These are phyloP conservation scores for Coniochaeta prunicola DNA, from an alignment of 2,329 filamentous ascomycete species.

Conservation along the genomic window DNA sequence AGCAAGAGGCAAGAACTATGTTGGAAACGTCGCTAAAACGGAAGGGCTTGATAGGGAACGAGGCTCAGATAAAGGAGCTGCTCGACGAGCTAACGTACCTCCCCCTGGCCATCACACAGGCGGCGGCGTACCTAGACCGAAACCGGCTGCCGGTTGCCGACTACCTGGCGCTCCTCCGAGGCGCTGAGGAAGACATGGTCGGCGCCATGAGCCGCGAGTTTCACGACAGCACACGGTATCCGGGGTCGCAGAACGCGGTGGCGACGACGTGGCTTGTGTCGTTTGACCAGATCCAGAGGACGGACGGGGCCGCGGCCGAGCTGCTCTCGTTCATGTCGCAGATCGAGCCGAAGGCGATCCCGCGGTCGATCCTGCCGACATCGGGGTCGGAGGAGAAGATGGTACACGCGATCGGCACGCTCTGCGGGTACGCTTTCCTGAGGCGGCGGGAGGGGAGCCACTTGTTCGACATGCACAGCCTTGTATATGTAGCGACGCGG, in stretches of 20 bases:
- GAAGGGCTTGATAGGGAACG: constrained; percentile 10
- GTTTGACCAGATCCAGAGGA: constrained; percentile 26
- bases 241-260: constrained; percentile 23
- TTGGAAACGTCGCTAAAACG: constrained; percentile 17
- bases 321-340: constrained; percentile 29
- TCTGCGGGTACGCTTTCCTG: constrained; percentile 25
- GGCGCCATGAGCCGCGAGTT: constrained; percentile 25
- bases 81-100: constrained; percentile 26
- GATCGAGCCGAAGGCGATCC: constrained; percentile 31
- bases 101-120: constrained; percentile 31
- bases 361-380: constrained; percentile 23
- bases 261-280: constrained; percentile 32
- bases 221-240: constrained; percentile 22
- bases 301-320: constrained; percentile 20
- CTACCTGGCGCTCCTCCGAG: constrained; percentile 25
- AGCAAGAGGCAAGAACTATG: constrained; percentile 17
- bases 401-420: constrained; percentile 19
- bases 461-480: constrained; percentile 27
- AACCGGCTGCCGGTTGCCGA: constrained; percentile 15
- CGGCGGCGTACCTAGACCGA: constrained; percentile 30
- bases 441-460: constrained; percentile 11
- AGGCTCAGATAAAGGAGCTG: constrained; percentile 10
- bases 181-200: constrained; percentile 20
- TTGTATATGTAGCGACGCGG: constrained; percentile 24
- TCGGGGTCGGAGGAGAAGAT: constrained; percentile 8